Percentiles rank a stretch among this genome's conserved stretches.
Evolutionary conservation across 2,329 filamentous ascomycete species (phyloP).

Genomic region (Colletotrichum sp.): DNA sequence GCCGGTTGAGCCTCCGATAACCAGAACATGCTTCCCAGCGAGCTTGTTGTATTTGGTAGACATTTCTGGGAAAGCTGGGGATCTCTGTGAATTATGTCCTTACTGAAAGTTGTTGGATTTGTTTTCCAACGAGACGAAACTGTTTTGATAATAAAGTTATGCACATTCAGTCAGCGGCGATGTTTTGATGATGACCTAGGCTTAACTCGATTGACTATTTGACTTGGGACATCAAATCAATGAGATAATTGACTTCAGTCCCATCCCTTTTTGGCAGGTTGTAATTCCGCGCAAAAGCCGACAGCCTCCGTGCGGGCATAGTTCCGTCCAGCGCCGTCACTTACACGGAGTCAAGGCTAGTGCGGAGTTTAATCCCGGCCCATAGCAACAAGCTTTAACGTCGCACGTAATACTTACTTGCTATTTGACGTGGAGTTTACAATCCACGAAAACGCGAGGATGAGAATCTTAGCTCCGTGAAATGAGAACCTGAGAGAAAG

Average conservation of each 20-base stretch:
- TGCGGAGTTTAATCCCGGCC: background rate
- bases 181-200: rapidly evolving
- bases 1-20: slow-evolving; percentile 68
- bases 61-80: background rate
- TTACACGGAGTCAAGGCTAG: background rate
- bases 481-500: rapidly evolving
- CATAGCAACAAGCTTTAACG: background rate
- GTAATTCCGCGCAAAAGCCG: background rate
- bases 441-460: background rate
- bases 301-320: background rate
- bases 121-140: rapidly evolving
- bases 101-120: rapidly evolving
- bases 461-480: rapidly evolving
- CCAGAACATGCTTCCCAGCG: slow-evolving; percentile 49
- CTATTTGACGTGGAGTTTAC: background rate
- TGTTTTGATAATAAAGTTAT: rapidly evolving
- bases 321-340: background rate
- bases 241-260: background rate
- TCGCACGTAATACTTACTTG: background rate
- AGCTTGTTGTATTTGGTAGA: slow-evolving; percentile 31
- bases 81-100: background rate
- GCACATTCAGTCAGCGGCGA: rapidly evolving
- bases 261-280: background rate
- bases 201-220: background rate
- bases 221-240: rapidly evolving